Conservation (phyloP, 495 filamentous ascomycete genomes). For the Bacidia rubella region DNA sequence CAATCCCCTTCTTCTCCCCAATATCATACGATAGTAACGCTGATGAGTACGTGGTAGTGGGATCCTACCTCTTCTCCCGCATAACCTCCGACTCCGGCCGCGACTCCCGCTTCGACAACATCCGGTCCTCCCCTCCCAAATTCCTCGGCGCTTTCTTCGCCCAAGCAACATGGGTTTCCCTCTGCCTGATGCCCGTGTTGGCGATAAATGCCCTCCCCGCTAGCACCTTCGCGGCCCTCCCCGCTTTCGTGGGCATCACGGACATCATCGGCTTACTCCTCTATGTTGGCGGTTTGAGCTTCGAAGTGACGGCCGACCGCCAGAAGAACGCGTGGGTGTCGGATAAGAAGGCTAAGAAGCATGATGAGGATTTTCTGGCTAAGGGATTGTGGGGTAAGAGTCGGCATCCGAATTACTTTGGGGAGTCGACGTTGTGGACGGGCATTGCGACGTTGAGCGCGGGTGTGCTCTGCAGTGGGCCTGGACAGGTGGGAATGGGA, state of each 20-base stretch:
- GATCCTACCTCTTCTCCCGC: conserved; percentile 44
- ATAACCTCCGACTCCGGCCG: conserved; percentile 34
- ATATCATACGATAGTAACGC: neutral
- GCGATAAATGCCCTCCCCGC: conserved; percentile 45
- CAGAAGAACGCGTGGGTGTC: conserved; percentile 45
- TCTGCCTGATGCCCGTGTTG: conserved; percentile 47
- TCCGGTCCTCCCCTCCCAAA: conserved; percentile 35
- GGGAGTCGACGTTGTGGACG: conserved; percentile 50
- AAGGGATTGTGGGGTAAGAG: conserved; percentile 44
- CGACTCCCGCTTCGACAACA: conserved; percentile 49
- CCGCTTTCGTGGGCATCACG: conserved; percentile 25
- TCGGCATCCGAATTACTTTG: conserved; percentile 55
- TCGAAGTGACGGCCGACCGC: conserved; percentile 45
- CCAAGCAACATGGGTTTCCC: conserved; percentile 50
- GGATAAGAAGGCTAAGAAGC: conserved; percentile 43
- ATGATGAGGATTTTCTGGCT: conserved; percentile 49
- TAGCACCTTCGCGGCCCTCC: conserved; percentile 27
- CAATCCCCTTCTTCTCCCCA: neutral
- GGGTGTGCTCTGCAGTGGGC: conserved; percentile 31
- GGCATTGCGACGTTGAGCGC: conserved; percentile 41
- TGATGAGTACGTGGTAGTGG: conserved; percentile 28
- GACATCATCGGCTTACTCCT: conserved; percentile 42
- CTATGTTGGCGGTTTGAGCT: conserved; percentile 40
- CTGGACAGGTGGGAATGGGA: conserved; percentile 35
- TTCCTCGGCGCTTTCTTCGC: conserved; percentile 43